Evolutionary conservation across 768 basidiomycete species (phyloP), one percentile per base, ranked within the genome.

Genomic region (Mrakia gelida): DNA sequence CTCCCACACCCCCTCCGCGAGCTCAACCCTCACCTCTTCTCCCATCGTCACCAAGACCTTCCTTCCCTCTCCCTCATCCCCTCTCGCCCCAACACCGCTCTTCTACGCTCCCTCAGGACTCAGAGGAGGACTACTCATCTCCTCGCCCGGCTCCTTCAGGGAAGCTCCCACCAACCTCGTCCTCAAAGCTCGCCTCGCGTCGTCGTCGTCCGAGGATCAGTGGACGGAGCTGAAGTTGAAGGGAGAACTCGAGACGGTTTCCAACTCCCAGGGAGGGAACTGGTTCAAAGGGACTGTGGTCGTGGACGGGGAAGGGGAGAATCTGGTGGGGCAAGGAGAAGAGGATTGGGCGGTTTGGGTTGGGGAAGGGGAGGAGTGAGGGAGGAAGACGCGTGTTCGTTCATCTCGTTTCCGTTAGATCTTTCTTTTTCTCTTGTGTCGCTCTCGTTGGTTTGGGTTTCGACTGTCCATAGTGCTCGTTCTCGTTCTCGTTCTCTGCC

Each of bases 301-400:
- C 7, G 7, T 8, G 2, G 67, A 23, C 7, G 7, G 0, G 2
- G 67, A 23, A 13, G 38, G 26, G 23, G 7, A 26, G 67, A 18
- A 6, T 2, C 7, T 26, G 41, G 34, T 34, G 65, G 65, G 16
- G 21, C 26, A 26, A 1, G 34, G 18, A 30, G 67, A 26, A 23
- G 67, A 43, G 34, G 67, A 41, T 18, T 70, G 67, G 67, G 67
- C 34, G 23, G 41, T 70, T 23, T 41, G 34, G 38, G 67, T 70
- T 21, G 67, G 38, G 41, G 38, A 38, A 18, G 34, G 23, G 38
- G 7, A 70, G 67, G 26, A 21, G 23, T 3, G 21, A 23, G 67
- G 11, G 34, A 41, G 65, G 65, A 34, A n/a, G 65, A 63, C 32
- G 65, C 32, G n/a, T 67, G 34, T 72, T 28, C 45, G 26, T 32